Percentiles rank a stretch among this genome's conserved stretches.
phyloP scores from a whole-genome alignment of 2,329 filamentous ascomycete genomes.

The Aspergillus tamarii region DNA sequence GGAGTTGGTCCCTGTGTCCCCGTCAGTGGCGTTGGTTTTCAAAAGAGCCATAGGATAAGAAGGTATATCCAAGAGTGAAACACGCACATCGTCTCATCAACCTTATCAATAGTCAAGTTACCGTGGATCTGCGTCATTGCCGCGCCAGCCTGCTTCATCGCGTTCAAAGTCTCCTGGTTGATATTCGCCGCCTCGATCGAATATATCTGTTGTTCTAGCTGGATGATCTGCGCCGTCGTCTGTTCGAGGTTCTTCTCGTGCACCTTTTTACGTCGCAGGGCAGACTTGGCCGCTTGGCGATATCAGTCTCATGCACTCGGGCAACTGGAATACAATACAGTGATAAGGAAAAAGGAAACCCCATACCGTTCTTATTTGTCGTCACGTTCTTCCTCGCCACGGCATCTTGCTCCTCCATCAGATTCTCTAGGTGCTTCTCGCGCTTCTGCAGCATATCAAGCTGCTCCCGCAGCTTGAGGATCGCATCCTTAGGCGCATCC shows the following conservation, averaged over 20 bases:
- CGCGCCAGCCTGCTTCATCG: slow-evolving; percentile 86
- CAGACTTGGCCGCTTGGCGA: slow-evolving; percentile 78
- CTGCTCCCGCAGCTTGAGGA: slow-evolving; percentile 82
- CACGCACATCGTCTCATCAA: slow-evolving; percentile 90
- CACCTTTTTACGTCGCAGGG: slow-evolving; percentile 89
- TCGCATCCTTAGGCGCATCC: slow-evolving; percentile 95
- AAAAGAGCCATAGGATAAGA: background rate
- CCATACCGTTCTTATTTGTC: slow-evolving; percentile 87
- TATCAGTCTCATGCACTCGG: slow-evolving; percentile 6
- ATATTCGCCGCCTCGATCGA: slow-evolving; percentile 98
- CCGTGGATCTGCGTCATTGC: slow-evolving; percentile 95
- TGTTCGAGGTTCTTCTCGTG: slow-evolving; percentile 91
- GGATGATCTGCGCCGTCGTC: slow-evolving; percentile 84
- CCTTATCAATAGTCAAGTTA: slow-evolving; percentile 88
- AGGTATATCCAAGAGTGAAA: background rate
- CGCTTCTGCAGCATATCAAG: slow-evolving; percentile 98
- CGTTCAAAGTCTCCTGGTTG: slow-evolving; percentile 92
- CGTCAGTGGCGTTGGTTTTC: slow-evolving; percentile 13
- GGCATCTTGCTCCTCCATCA: slow-evolving; percentile 90
- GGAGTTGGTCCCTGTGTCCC: slow-evolving; percentile 74
- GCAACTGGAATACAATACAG: background rate
- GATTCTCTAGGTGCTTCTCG: slow-evolving; percentile 84
- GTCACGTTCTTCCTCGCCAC: slow-evolving; percentile 86
- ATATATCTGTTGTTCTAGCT: slow-evolving; percentile 93
- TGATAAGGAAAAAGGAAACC: slow-evolving; percentile 1